phyloP scores from a whole-genome alignment of 2,329 filamentous ascomycete species.

The Eutypa lata region DNA sequence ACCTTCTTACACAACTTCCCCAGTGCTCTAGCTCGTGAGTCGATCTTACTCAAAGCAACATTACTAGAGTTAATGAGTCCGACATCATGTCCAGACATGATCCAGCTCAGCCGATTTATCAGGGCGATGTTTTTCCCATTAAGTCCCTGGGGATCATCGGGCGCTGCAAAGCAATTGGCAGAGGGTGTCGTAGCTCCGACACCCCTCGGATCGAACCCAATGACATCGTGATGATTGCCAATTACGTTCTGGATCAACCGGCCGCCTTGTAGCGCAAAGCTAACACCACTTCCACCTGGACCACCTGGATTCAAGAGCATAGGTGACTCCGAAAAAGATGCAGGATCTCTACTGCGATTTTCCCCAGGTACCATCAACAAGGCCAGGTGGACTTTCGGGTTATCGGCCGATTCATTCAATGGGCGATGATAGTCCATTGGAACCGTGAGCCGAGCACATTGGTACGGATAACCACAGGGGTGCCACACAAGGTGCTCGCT shows the following conservation, averaged over 20 bases:
- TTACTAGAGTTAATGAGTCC: constrained; percentile 34
- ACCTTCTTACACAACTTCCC: constrained; percentile 30
- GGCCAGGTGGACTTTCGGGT: constrained; percentile 36
- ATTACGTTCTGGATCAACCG: constrained; percentile 31
- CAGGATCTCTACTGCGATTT: constrained; percentile 25
- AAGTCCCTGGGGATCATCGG: constrained; percentile 16
- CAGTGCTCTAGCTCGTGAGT: constrained; percentile 25
- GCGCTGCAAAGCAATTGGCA: constrained; percentile 35
- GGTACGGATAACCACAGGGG: constrained; percentile 30
- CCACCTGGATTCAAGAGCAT: constrained; percentile 45
- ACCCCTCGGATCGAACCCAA: constrained; percentile 48
- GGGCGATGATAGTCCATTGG: constrained; percentile 45
- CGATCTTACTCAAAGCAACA: constrained; percentile 25
- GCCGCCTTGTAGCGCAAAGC: constrained; percentile 25
- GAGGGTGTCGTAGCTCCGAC: constrained; percentile 36
- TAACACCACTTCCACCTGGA: constrained; percentile 40
- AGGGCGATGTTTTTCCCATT: constrained; percentile 24
- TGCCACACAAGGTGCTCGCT: constrained; percentile 43
- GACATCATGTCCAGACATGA: constrained; percentile 23
- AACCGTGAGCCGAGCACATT: constrained; percentile 43
- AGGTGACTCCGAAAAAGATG: constrained; percentile 34
- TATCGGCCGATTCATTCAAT: constrained; percentile 29
- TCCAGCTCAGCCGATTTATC: constrained; percentile 33
- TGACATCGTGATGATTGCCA: constrained; percentile 38
- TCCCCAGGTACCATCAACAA: constrained; percentile 31